Base-by-base conservation (phyloP, 2,329 filamentous ascomycete species). In the Talaromyces amestolkiae region DNA sequence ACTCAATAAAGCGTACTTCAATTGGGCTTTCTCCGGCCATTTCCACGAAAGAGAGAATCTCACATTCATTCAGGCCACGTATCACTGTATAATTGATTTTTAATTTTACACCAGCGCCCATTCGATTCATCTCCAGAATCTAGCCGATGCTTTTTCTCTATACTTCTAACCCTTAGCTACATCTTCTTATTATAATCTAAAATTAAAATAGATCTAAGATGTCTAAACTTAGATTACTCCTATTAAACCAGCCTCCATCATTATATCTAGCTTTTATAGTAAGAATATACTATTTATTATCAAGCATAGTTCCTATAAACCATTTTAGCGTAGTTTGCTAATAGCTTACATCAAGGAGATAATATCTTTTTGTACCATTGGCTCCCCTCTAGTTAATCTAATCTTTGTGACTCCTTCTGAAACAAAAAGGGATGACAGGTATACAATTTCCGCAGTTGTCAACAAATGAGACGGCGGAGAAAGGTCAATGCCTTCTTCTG, bases 21-120 rank as follows among this genome's bases (percentile, higher is more conserved):
- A 99, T 82, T 66, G 97, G 88, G 71, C 91, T 89, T 47, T 97
- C 89, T 35, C 90, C 86, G 2, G 93, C 96, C 81, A 98, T 81
- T 69, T 96, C 93, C 33, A 99, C 91, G 77, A 99, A 99, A 0
- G 90, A 87, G 13, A 95, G 73, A 37, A 99, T 91, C 77, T 99
- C 93, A 60, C 88, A 84, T 71, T 97, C 93, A 75, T 99, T 99
- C 72, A 98, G 78, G 0, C 93, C 93, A 63, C 93, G 90, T 93
- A 99, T 98, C 19, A 98, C 91, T 33, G 99, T 95, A 72, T 92
- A 96, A 78, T 99, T 99, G 80, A 99, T 91, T 81, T 99, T 99
- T 70, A 99, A 84, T 77, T 93, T 96, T 77, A 97, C 86, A 24
- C 87, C 87, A 1, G 92, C 93, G 19, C 49, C 49, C 49, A 53